Evolutionary conservation across 2,329 filamentous ascomycete species (phyloP).

Genomic region (Fusarium beomiforme): DNA sequence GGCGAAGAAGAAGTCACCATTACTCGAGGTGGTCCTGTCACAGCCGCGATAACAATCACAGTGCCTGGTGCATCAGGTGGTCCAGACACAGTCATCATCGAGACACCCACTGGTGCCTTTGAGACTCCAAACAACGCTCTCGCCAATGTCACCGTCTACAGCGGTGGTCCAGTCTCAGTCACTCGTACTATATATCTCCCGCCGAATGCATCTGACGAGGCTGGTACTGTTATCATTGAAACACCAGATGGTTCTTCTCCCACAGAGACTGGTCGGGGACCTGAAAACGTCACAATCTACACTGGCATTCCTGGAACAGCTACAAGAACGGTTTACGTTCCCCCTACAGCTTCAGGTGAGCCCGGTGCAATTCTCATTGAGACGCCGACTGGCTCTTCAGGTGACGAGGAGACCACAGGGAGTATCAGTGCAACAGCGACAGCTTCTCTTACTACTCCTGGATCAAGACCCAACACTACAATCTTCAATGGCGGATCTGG

Average conservation of each 20-base stretch:
- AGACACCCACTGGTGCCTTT: not conserved
- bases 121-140: not conserved
- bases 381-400: not conserved
- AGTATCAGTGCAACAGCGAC: not conserved
- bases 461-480: not conserved
- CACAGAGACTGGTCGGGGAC: not conserved
- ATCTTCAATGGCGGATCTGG: not conserved
- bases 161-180: not conserved
- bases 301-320: not conserved
- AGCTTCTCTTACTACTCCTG: not conserved
- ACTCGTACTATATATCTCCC: not conserved
- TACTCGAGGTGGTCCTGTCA: not conserved
- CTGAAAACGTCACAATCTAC: slow-evolving; percentile 5
- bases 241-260: not conserved
- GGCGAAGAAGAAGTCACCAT: not conserved
- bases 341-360: not conserved
- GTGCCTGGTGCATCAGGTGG: not conserved
- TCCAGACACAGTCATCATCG: not conserved
- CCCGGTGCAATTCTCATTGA: slow-evolving; percentile 3
- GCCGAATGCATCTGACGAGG: not conserved
- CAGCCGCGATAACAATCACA: not conserved
- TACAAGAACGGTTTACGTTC: not conserved
- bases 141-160: slow-evolving; percentile 9
- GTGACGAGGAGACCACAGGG: not conserved
- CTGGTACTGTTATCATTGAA: slow-evolving; percentile 6